A percentile compares a stretch with the other conserved stretches of the same genome.
Evolutionary conservation across 2,329 filamentous ascomycete species (phyloP).

Genomic region (Xylaria hypoxylon): DNA sequence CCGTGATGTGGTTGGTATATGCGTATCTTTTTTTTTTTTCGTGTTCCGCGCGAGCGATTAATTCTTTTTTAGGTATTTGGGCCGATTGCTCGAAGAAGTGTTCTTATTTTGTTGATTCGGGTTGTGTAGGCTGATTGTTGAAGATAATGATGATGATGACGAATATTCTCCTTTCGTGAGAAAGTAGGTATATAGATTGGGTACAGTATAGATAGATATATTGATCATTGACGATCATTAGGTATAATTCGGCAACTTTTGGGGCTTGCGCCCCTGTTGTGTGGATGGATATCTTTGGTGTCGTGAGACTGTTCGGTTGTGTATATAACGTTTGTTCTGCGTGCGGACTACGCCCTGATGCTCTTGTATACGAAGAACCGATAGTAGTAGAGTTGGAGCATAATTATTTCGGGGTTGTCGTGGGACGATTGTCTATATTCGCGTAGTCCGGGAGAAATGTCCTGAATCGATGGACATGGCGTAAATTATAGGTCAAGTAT

Average conservation of each 20-base stretch:
- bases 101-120: conserved; percentile 37
- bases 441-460: conserved; percentile 10
- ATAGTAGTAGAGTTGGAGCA: conserved; percentile 12
- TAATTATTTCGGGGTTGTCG: conserved; percentile 38
- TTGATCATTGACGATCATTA: conserved; percentile 20
- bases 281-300: conserved; percentile 27
- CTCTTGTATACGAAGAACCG: background rate
- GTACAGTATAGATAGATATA: conserved; percentile 11
- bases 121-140: conserved; percentile 35
- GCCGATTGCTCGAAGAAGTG: conserved; percentile 39
- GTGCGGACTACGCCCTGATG: conserved; percentile 5
- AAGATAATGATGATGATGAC: too few species aligned
- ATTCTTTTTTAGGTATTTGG: conserved; percentile 32
- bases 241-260: conserved; percentile 3
- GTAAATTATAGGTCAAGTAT: conserved; percentile 20
- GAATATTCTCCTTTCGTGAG: conserved; percentile 39
- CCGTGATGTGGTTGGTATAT: conserved; percentile 15
- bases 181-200: conserved; percentile 30
- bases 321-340: conserved; percentile 29
- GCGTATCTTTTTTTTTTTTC: conserved; percentile 12
- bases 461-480: conserved; percentile 16
- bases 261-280: background rate
- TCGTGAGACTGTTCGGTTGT: conserved; percentile 40
- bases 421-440: conserved; percentile 38
- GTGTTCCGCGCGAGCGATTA: conserved; percentile 39